Evolutionary conservation across 371 early-diverging fungal species (phyloP), one percentile per base, ranked within the genome.

Genomic region (Actinomortierella ambigua): DNA sequence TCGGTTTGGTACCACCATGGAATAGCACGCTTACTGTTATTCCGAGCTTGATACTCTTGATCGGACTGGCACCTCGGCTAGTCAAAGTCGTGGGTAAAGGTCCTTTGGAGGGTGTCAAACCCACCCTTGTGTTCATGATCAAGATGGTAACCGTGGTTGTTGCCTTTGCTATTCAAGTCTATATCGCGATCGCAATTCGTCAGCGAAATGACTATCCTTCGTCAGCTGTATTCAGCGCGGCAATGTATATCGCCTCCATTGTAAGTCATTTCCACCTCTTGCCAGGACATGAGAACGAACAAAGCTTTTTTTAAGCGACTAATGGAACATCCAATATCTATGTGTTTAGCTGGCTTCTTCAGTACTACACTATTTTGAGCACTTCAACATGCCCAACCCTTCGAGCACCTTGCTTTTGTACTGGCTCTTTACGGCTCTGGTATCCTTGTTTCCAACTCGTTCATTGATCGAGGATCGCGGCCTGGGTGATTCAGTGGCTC

Each of bases 321-420:
- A 8, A 26, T 15, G 46, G 58, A 49, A 49, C 52, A 2, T 15
- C 20, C 50, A 4, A 11, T 40, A 26, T 29, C 51, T 53, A 2
- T 52, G 13, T 1, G 56, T 57, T 1, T 80, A 85, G 77, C 41
- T 77, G 0, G 76, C 85, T 39, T 90, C 89, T 0, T 68, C 79
- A 3, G 75, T 69, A 6, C 68, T 93, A 52, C 88, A 90, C 46
- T 82, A 86, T 69, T 55, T 84, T 24, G 92, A 93, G 61, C 89
- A 90, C 61, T 81, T 85, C 22, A 81, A 85, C 11, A 87, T 84
- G 57, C 77, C 84, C 34, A 76, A 88, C 8, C 69, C 90, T 2
- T 89, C 91, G 0, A 82, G 85, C 0, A 69, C 79, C 1, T 81
- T 95, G 29, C 77, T 93, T 34, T 82, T 93, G 54, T 92, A 83